Percentiles rank a stretch among this genome's conserved stretches.
Evolutionary conservation across 768 basidiomycete genomes (phyloP).

Genomic region (Psilocybe azurescens): DNA sequence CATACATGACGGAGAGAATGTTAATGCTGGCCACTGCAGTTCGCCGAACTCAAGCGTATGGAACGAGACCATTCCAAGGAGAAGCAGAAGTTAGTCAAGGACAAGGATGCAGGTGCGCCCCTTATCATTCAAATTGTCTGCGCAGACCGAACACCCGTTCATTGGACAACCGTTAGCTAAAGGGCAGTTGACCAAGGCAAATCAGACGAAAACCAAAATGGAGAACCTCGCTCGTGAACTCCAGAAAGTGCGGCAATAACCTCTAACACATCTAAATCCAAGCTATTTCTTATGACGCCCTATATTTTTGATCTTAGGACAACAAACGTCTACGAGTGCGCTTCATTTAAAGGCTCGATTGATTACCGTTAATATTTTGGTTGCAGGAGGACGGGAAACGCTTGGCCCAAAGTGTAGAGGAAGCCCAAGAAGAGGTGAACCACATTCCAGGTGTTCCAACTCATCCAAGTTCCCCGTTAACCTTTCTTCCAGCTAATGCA

Average conservation of each 20-base stretch:
- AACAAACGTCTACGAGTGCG: conserved; percentile 87
- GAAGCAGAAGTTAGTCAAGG: conserved; percentile 89
- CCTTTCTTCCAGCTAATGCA: conserved; percentile 59
- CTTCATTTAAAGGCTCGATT: conserved; percentile 5
- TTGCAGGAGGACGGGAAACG: conserved; percentile 87
- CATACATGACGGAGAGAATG: conserved; percentile 15
- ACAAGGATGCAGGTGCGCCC: conserved; percentile 82
- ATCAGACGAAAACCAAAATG: conserved; percentile 88
- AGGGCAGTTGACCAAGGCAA: conserved; percentile 84
- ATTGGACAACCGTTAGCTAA: conserved; percentile 58
- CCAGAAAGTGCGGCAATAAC: conserved; percentile 69
- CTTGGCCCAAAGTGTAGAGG: conserved; percentile 79
- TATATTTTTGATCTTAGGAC: conserved; percentile 55
- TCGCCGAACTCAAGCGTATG: conserved; percentile 85
- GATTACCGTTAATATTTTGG: conserved; percentile 16
- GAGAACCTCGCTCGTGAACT: conserved; percentile 89
- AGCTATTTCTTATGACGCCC: conserved; percentile 18
- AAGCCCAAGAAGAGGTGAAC: conserved; percentile 81
- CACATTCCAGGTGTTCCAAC: conserved; percentile 7
- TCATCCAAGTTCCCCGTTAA: conserved; percentile 8
- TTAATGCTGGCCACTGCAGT: conserved; percentile 49
- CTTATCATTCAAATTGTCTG: conserved; percentile 2
- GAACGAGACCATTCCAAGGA: conserved; percentile 92
- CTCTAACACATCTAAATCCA: conserved; percentile 12
- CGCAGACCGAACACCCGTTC: conserved; percentile 12